Conservation (phyloP, 352 stramenopile genomes). For the Elongisporangium undulatum region DNA sequence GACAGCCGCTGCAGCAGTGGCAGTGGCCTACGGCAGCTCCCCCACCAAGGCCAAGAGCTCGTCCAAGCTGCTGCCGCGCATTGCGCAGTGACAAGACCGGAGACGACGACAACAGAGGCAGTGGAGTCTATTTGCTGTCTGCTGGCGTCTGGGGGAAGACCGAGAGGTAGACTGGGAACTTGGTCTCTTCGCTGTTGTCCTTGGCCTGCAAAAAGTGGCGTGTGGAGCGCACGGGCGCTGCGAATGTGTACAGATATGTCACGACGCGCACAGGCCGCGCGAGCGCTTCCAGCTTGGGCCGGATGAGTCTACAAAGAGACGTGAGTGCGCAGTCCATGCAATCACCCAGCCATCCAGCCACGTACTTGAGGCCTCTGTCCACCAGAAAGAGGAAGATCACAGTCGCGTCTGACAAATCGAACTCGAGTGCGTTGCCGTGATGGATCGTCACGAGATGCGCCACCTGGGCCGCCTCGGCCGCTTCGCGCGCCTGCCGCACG, state of each 20-base stretch:
- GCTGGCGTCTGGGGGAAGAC: slow-evolving; percentile 5
- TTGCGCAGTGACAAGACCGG: slow-evolving; percentile 15
- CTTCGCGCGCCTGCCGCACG: slow-evolving; percentile 19
- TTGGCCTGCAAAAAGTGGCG: slow-evolving; percentile 48
- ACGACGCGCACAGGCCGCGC: slow-evolving; percentile 41
- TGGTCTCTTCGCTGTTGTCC: slow-evolving; percentile 13
- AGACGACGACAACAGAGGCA: slow-evolving; percentile 1
- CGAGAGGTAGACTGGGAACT: slow-evolving; percentile 70
- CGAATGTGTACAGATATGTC: slow-evolving; percentile 77
- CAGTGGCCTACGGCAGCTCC: slow-evolving; percentile 10
- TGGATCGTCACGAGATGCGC: slow-evolving; percentile 57
- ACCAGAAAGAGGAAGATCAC: slow-evolving; percentile 85
- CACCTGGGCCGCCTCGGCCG: slow-evolving; percentile 21
- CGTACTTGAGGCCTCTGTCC: slow-evolving; percentile 55
- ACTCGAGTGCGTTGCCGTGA: slow-evolving; percentile 67
- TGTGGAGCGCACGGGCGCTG: slow-evolving; percentile 21
- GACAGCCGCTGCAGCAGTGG: slow-evolving; percentile 3
- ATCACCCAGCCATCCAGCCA: slow-evolving; percentile 1
- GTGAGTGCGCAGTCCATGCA: not conserved
- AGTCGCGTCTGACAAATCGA: slow-evolving; percentile 53
- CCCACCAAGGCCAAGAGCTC: slow-evolving; percentile 27
- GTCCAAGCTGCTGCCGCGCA: slow-evolving; percentile 31
- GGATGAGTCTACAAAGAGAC: slow-evolving; percentile 24
- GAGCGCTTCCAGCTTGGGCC: slow-evolving; percentile 39
- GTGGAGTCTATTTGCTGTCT: not conserved